These are phyloP conservation scores for Thyridium curvatum DNA, from an alignment of 2,329 filamentous ascomycete species.

Conservation along the genomic window DNA sequence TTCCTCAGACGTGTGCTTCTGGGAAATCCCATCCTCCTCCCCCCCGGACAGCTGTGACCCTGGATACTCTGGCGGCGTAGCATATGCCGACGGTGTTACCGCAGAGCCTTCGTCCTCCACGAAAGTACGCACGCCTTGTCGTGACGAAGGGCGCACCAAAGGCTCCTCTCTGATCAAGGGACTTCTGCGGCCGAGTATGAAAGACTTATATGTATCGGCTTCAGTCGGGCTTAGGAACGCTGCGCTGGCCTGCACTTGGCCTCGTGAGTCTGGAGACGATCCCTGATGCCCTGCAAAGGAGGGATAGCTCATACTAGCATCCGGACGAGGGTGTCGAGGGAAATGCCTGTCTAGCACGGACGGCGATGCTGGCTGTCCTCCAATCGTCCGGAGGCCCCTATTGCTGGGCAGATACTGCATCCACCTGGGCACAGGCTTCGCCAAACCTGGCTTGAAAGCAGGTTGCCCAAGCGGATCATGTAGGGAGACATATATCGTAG, in stretches of 20 bases:
- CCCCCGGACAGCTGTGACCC: not conserved
- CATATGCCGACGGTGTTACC: conserved; percentile 5
- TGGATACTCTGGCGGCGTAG: not conserved
- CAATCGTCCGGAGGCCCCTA: not conserved
- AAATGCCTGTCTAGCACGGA: conserved; percentile 7
- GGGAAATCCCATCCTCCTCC: too few relatives aligned
- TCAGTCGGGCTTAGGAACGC: not conserved
- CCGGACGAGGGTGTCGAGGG: not conserved
- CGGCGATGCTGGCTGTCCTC: not conserved
- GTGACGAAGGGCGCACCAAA: conserved; percentile 30
- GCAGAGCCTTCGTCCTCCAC: not conserved
- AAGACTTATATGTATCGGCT: not conserved
- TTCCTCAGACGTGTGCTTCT: too few relatives aligned
- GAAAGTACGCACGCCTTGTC: conserved; percentile 2
- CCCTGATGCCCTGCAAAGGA: not conserved
- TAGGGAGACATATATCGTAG: conserved; percentile 43
- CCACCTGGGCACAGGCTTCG: conserved; percentile 45
- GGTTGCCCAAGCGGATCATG: conserved; percentile 39
- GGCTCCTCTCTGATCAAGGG: conserved; percentile 30
- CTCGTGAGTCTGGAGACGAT: not conserved
- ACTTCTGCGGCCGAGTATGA: conserved; percentile 8
- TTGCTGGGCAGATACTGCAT: conserved; percentile 28
- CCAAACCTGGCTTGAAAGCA: conserved; percentile 39
- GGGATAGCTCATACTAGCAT: not conserved
- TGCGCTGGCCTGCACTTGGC: not conserved